A percentile compares a stretch with the other conserved stretches of the same genome.
Conservation (phyloP, 2,329 filamentous ascomycete species). For the Pestalotiopsis sp. region DNA sequence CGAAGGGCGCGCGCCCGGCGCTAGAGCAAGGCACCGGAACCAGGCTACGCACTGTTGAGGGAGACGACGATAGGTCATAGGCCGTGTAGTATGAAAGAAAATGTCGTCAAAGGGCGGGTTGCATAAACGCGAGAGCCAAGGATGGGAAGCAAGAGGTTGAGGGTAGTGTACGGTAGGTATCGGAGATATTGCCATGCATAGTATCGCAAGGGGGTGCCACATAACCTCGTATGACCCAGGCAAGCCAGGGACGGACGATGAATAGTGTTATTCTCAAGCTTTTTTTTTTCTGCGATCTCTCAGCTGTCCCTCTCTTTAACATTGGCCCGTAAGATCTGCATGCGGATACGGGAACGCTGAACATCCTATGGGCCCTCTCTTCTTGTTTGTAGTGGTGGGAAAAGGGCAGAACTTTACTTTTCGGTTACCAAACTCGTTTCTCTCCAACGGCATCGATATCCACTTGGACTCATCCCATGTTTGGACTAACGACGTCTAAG, state of each 20-base stretch:
- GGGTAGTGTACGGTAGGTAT: background rate
- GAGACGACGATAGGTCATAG: background rate
- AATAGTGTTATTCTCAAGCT: background rate
- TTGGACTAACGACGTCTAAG: background rate
- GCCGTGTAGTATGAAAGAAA: background rate
- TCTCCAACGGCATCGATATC: conserved; percentile 3
- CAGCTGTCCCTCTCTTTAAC: background rate
- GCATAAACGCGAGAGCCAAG: conserved; percentile 2
- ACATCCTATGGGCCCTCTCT: background rate
- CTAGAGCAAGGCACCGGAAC: conserved; percentile 12
- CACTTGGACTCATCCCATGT: conserved; percentile 6
- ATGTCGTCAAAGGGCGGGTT: conserved; percentile 7
- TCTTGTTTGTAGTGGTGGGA: background rate
- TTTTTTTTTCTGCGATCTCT: background rate
- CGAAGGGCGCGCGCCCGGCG: background rate
- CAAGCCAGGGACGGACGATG: background rate
- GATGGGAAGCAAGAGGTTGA: background rate
- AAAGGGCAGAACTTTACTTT: conserved; percentile 1
- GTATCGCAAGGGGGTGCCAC: conserved; percentile 3
- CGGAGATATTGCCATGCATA: conserved; percentile 12
- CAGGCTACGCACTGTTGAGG: background rate
- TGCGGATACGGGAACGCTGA: conserved; percentile 7
- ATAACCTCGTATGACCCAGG: conserved; percentile 10
- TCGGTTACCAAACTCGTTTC: background rate
- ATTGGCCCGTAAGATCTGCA: conserved; percentile 6